Conservation (phyloP, 805 yeast genomes). For the Pichia exigua region DNA sequence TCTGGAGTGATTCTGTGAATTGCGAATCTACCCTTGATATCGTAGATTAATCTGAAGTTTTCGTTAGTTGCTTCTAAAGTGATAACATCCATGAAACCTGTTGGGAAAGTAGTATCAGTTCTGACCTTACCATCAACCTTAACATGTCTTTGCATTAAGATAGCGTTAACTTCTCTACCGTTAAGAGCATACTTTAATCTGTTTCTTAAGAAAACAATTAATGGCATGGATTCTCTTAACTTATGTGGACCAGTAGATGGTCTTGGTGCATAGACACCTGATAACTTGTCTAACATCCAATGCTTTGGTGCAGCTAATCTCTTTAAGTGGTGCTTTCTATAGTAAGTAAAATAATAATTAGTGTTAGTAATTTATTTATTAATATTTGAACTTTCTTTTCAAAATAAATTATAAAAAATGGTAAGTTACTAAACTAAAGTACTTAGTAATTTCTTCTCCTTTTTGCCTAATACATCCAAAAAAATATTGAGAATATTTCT, state of each 20-base stretch:
- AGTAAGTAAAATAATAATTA: conserved; percentile 4
- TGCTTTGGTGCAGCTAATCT: conserved; percentile 99
- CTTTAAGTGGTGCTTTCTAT: conserved; percentile 96
- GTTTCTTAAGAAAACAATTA: conserved; percentile 95
- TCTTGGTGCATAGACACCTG: conserved; percentile 99
- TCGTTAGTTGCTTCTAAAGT: conserved; percentile 96
- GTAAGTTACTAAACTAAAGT: not conserved
- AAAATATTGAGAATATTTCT: not conserved
- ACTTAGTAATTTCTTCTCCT: not conserved
- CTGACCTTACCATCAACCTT: conserved; percentile 99
- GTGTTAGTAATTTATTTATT: not conserved
- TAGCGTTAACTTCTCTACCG: conserved; percentile 98
- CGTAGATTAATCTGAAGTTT: conserved; percentile 98
- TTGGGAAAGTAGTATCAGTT: conserved; percentile 98
- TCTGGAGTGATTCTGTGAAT: conserved; percentile 99
- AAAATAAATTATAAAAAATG: not conserved
- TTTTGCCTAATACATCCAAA: not conserved
- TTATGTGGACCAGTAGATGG: conserved; percentile 99
- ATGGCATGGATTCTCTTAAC: conserved; percentile 96
- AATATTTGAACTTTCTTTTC: not conserved
- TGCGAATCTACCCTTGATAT: conserved; percentile 97
- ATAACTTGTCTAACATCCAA: conserved; percentile 99
- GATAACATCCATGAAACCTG: conserved; percentile 99
- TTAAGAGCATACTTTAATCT: conserved; percentile 97
- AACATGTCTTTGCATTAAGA: conserved; percentile 96